These are phyloP conservation scores for Penicillium brasilianum DNA, from an alignment of 2,329 filamentous ascomycete genomes.

Conservation along the genomic window DNA sequence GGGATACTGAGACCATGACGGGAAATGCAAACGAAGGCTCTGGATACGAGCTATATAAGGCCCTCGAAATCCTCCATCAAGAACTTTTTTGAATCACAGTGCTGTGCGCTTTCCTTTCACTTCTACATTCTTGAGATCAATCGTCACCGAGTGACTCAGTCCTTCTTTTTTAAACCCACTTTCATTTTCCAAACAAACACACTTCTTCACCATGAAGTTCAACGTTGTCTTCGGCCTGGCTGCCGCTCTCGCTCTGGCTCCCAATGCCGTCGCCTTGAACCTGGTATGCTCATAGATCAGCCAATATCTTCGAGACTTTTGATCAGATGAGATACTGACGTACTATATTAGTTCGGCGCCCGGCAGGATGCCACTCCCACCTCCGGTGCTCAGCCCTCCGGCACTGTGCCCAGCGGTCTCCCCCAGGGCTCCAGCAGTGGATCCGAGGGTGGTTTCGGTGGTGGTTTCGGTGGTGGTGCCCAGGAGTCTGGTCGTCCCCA, in stretches of 20 bases:
- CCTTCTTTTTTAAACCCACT: constrained; percentile 18
- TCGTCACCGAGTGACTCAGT: constrained; percentile 20
- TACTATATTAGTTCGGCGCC: constrained; percentile 11
- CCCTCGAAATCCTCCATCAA: constrained; percentile 4
- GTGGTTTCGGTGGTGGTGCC: neutral
- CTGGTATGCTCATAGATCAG: constrained; percentile 7
- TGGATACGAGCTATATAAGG: constrained; percentile 23
- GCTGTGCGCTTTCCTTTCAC: constrained; percentile 34
- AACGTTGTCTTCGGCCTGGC: constrained; percentile 31
- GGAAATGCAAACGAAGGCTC: neutral
- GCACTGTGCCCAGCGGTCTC: constrained; percentile 4
- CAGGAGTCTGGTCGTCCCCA: neutral
- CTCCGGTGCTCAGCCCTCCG: constrained; percentile 13
- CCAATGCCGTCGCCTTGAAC: constrained; percentile 28
- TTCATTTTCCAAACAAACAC: constrained; percentile 12
- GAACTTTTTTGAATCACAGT: constrained; percentile 28
- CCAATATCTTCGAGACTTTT: neutral
- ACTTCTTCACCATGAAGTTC: constrained; percentile 36
- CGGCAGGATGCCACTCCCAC: constrained; percentile 19
- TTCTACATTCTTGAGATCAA: constrained; percentile 22
- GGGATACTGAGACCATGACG: neutral
- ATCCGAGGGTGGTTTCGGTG: constrained; percentile 1
- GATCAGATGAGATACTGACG: no score
- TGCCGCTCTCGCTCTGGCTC: constrained; percentile 31
- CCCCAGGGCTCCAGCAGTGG: constrained; percentile 4